Conservation (phyloP, 768 basidiomycete species). For the Lentinula lateritia region DNA sequence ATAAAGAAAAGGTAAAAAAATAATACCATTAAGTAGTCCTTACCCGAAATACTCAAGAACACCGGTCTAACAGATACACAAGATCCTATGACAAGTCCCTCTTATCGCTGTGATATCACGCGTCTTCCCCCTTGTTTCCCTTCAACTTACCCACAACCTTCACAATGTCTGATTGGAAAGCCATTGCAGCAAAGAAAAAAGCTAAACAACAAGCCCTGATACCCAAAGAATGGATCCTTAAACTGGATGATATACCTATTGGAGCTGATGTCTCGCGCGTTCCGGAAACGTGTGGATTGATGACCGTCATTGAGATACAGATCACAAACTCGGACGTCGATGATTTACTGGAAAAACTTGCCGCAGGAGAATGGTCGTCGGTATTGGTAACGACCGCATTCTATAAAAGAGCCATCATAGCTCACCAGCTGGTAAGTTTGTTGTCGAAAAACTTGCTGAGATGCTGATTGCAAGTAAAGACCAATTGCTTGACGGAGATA, state of each 20-base stretch:
- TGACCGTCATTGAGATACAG: slow-evolving; percentile 45
- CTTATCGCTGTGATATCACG: no score
- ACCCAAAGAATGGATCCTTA: slow-evolving; percentile 60
- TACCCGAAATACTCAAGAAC: no score
- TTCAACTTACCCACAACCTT: background rate
- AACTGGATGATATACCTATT: slow-evolving; percentile 30
- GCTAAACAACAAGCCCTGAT: slow-evolving; percentile 46
- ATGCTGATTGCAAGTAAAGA: slow-evolving; percentile 28
- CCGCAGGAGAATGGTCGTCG: slow-evolving; percentile 49
- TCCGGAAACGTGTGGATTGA: slow-evolving; percentile 51
- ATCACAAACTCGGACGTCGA: slow-evolving; percentile 40
- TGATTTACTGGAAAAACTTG: slow-evolving; percentile 47
- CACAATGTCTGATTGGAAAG: slow-evolving; percentile 35
- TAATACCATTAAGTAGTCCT: no score
- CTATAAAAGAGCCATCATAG: slow-evolving; percentile 72
- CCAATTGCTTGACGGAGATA: slow-evolving; percentile 81
- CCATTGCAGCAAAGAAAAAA: slow-evolving; percentile 50
- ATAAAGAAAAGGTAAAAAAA: no score
- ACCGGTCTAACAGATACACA: no score
- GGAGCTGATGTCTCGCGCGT: slow-evolving; percentile 47
- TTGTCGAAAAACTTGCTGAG: background rate
- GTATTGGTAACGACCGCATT: slow-evolving; percentile 70
- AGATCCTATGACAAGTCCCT: no score
- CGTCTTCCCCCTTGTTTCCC: no score
- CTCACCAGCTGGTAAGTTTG: slow-evolving; percentile 64